These are phyloP conservation scores for Otatea glauca DNA, from an alignment of 176 grass and related monocot species.

Conservation along the genomic window DNA sequence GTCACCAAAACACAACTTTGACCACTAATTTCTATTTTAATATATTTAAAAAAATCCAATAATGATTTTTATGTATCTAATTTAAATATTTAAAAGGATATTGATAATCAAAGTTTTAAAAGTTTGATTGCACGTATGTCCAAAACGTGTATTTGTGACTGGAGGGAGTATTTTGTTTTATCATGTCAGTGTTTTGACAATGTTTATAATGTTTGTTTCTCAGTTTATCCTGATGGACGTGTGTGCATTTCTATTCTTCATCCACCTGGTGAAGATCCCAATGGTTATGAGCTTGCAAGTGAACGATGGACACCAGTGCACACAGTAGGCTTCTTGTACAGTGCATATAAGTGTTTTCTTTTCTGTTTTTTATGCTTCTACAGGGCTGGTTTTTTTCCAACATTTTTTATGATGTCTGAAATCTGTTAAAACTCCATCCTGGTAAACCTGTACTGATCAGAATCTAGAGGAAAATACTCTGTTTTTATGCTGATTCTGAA, in stretches of 20 bases:
- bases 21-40: too few species aligned
- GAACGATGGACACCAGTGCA: constrained; percentile 93
- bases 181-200: constrained; percentile 20
- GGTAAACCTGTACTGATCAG: neutral
- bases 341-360: constrained; percentile 11
- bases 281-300: constrained; percentile 93
- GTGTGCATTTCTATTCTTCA: constrained; percentile 97
- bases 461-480: neutral
- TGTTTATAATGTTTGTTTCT: constrained; percentile 32
- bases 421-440: constrained; percentile 16
- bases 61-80: too few species aligned
- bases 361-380: neutral
- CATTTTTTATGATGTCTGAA: neutral
- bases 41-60: too few species aligned
- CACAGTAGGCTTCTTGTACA: constrained; percentile 56
- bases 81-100: too few species aligned
- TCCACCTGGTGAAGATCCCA: constrained; percentile 93
- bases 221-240: constrained; percentile 88
- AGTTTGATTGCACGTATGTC: too few species aligned
- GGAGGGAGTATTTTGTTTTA: neutral
- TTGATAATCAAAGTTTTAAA: too few species aligned
- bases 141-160: too few species aligned
- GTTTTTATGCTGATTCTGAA: neutral
- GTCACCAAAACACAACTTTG: too few species aligned
- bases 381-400: neutral